Conservation (phyloP, 2,329 filamentous ascomycete species). For the Aureobasidium sp. region DNA sequence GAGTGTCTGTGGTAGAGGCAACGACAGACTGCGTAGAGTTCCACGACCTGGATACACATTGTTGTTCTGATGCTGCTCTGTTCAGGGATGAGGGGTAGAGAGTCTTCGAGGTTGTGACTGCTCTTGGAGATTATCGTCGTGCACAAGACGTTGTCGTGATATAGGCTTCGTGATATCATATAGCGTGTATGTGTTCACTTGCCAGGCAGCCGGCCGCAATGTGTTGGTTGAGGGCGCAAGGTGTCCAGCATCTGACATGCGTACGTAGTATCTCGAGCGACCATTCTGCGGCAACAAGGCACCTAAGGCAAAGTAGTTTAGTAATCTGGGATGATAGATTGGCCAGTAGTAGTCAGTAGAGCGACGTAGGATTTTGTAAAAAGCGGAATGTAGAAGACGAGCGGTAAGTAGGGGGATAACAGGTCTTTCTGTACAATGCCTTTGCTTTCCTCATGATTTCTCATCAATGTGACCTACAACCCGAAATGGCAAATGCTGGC, state of each 20-base stretch:
- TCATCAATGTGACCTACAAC: background rate
- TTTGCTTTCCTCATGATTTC: background rate
- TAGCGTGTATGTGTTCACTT: background rate
- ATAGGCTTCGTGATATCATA: background rate
- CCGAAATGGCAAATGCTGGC: background rate
- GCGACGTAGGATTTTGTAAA: too few species aligned
- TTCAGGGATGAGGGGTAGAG: background rate
- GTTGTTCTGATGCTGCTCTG: background rate
- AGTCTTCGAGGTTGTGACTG: background rate
- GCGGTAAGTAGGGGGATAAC: background rate
- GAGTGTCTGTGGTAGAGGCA: constrained; percentile 85
- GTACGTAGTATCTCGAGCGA: background rate
- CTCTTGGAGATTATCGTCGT: background rate
- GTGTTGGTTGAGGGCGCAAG: background rate
- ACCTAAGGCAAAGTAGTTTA: background rate
- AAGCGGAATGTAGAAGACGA: background rate
- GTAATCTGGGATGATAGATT: background rate
- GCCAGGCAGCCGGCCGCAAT: background rate
- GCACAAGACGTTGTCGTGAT: background rate
- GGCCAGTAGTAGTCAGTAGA: background rate
- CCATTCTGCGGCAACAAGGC: background rate
- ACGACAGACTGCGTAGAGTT: constrained; percentile 76
- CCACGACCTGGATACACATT: constrained; percentile 84
- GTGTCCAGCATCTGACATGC: background rate
- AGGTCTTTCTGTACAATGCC: background rate